These are phyloP conservation scores for Prunus padus DNA, from an alignment of 306 rosid genomes.

Conservation along the genomic window DNA sequence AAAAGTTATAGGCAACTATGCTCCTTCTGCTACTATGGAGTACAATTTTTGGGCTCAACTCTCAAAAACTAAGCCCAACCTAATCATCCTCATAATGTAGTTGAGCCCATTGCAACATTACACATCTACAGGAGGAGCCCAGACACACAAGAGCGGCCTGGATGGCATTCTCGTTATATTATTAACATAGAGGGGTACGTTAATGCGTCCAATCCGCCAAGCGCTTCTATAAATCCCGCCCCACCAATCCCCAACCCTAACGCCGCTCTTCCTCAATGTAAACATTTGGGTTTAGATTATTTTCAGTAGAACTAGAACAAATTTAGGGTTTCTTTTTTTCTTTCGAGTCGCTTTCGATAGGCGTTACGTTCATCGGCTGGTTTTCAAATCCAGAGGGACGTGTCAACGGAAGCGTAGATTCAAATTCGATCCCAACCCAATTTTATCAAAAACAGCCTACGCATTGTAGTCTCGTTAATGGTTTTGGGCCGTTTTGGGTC, in stretches of 20 bases:
- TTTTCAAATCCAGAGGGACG: constrained; percentile 54
- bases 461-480: constrained; percentile 26
- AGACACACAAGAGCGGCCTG: not conserved
- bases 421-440: constrained; percentile 29
- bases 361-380: constrained; percentile 74
- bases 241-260: not conserved
- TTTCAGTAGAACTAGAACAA: not conserved
- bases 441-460: constrained; percentile 26
- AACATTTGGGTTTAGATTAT: not conserved
- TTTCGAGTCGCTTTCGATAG: constrained; percentile 63
- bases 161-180: not conserved
- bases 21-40: no score
- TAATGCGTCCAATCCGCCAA: not conserved
- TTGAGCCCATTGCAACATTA: no score
- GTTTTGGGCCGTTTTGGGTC: constrained; percentile 30
- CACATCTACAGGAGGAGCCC: not conserved
- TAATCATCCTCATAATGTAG: no score
- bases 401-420: constrained; percentile 85
- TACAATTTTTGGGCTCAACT: no score
- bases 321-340: no score
- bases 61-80: not conserved
- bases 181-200: not conserved
- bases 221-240: not conserved
- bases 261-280: not conserved
- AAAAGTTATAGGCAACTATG: no score